phyloP scores from a whole-genome alignment of 1,139 yeast species.

The Scheffersomyces lignicola region DNA sequence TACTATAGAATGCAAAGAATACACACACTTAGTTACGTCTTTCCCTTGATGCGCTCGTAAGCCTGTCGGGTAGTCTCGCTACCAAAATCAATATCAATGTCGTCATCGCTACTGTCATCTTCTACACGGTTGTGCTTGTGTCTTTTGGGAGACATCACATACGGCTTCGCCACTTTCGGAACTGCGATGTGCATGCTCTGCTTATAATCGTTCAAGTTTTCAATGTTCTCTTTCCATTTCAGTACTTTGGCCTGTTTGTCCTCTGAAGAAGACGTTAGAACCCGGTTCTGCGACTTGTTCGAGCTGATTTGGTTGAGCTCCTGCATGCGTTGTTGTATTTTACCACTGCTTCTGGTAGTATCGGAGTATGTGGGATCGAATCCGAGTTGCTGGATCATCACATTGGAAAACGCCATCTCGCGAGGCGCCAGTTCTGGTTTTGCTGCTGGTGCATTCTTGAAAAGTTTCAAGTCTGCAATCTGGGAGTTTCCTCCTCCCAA shows the following conservation, averaged over 20 bases:
- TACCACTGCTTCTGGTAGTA: slow-evolving; percentile 11
- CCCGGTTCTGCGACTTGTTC: slow-evolving; percentile 16
- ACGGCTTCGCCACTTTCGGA: slow-evolving; percentile 7
- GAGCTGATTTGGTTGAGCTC: slow-evolving; percentile 27
- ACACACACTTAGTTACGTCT: too few species aligned
- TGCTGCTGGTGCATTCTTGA: neutral
- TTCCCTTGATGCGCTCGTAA: slow-evolving; percentile 1
- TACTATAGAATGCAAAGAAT: too few species aligned
- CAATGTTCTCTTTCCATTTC: slow-evolving; percentile 24
- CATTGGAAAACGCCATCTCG: slow-evolving; percentile 33
- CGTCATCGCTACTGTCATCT: slow-evolving; percentile 15
- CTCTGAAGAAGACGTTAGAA: slow-evolving; percentile 20
- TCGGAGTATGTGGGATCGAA: slow-evolving; percentile 47
- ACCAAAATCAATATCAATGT: slow-evolving; percentile 19
- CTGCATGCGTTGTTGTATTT: slow-evolving; percentile 15
- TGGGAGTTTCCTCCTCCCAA: slow-evolving; percentile 13
- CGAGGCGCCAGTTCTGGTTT: neutral
- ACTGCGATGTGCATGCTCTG: slow-evolving; percentile 9
- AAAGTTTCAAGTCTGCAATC: slow-evolving; percentile 9
- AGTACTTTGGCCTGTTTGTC: slow-evolving; percentile 16
- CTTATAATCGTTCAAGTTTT: slow-evolving; percentile 18
- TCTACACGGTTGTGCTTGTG: slow-evolving; percentile 9
- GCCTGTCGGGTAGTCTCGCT: slow-evolving; percentile 5
- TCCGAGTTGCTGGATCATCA: slow-evolving; percentile 44
- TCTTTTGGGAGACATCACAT: slow-evolving; percentile 1